phyloP scores from a whole-genome alignment of 2,329 filamentous ascomycete species.

The Pyricularia grisea region DNA sequence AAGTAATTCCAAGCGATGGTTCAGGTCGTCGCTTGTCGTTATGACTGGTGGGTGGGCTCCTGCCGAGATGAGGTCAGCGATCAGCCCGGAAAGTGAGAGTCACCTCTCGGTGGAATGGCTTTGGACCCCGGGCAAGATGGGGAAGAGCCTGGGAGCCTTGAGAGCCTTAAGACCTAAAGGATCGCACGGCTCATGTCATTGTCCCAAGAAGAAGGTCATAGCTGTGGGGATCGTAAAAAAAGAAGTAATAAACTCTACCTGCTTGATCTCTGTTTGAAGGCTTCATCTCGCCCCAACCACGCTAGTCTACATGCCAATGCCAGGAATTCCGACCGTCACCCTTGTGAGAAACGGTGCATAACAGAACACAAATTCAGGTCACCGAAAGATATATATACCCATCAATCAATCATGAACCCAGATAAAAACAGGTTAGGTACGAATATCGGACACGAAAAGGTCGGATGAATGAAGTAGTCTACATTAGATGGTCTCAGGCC shows the following conservation, averaged over 20 bases:
- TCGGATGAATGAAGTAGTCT: neutral
- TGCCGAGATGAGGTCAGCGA: conserved; percentile 1
- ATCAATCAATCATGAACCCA: neutral
- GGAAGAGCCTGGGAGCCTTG: neutral
- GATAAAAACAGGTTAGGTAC: neutral
- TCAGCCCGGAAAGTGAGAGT: neutral
- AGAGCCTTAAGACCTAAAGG: too few relatives aligned
- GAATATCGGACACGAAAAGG: neutral
- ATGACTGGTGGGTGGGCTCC: neutral
- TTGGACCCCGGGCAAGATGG: neutral
- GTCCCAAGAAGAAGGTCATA: neutral
- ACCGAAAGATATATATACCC: neutral
- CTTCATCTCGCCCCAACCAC: neutral
- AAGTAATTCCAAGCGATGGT: neutral
- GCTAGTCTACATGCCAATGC: neutral
- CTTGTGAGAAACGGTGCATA: neutral
- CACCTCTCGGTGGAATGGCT: neutral
- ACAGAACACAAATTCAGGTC: neutral
- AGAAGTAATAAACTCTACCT: neutral
- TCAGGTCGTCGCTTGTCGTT: neutral
- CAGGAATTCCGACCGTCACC: neutral
- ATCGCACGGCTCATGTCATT: neutral
- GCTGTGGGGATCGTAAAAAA: neutral
- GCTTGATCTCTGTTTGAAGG: neutral
- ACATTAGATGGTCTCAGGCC: conserved; percentile 15